Evolutionary conservation across 495 filamentous ascomycete genomes (phyloP), one percentile per base, ranked within the genome.

Genomic region (Tirmania nivea): DNA sequence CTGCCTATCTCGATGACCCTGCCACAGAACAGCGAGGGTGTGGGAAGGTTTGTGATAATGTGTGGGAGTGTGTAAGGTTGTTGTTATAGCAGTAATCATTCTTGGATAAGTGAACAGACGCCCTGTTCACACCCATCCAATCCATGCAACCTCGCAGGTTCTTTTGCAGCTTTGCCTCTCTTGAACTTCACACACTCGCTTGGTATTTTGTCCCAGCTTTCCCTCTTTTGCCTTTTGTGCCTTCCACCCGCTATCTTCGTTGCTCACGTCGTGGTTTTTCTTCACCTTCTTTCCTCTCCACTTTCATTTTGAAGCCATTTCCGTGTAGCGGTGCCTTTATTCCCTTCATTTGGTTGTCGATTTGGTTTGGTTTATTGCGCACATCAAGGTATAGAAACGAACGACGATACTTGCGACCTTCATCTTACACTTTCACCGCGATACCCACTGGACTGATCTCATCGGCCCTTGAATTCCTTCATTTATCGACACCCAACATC

Each of bases 381-480:
- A 19, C 39, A 45, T 19, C 39, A 19, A 19, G 14, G 9, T 19
- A 45, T 19, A 14, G 39, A 45, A 45, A 45, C 39, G 39, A 45
- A 45, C 39, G 17, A 45, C 39, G 12, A 45, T 19, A 45, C 17
- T 14, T 31, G 25, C 25, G 25, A 31, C 25, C 25, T 31, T 31
- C 25, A 31, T 31, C 25, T 31, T 7, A 31, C 25, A 7, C 25
- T 7, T 5, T 31, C 7, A 31, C 7, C 25, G 25, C 25, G 25
- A 14, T 52, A 65, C 62, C 62, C 62, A 65, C 62, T 65, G 61
- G 62, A 62, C 62, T 59, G 57, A 25, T 56, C 53, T 52, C 19
- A 36, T 19, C 53, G 62, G 55, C 61, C 56, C 62, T 65, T 64
- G 62, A 65, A 65, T 65, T 65, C 62, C 55, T 64, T 65, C 62